These are phyloP conservation scores for Candida anutae DNA, from an alignment of 1,139 yeast species.

Conservation along the genomic window DNA sequence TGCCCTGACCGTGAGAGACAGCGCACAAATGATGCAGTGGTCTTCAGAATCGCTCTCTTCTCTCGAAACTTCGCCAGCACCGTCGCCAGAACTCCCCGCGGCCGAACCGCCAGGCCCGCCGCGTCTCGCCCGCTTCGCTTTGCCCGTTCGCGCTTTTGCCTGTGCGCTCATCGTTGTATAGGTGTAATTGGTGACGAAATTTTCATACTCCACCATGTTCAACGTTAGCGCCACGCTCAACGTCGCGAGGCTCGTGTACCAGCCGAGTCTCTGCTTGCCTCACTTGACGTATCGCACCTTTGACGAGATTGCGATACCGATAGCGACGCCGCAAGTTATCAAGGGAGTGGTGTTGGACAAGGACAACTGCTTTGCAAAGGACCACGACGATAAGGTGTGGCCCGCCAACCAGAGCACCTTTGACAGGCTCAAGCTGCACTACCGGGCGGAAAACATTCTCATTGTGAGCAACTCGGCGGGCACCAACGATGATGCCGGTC, in stretches of 20 bases:
- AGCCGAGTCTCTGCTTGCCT: conserved; percentile 68
- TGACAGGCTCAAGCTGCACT: conserved; percentile 43
- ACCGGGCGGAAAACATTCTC: conserved; percentile 60
- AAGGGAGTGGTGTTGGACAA: conserved; percentile 86
- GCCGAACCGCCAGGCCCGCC: not conserved
- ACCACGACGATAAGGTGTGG: conserved; percentile 76
- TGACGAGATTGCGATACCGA: conserved; percentile 49
- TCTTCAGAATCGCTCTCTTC: conserved; percentile 18
- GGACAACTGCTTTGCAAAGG: conserved; percentile 90
- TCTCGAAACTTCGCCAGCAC: too few species aligned
- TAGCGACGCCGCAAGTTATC: conserved; percentile 33
- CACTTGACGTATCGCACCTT: conserved; percentile 57
- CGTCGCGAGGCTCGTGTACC: conserved; percentile 49
- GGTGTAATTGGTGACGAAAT: too few species aligned
- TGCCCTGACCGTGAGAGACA: conserved; percentile 53
- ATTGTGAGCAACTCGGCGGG: conserved; percentile 95
- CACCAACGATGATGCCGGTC: conserved; percentile 60
- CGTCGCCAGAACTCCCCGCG: too few species aligned
- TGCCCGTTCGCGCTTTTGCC: conserved; percentile 1
- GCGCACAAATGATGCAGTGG: conserved; percentile 81
- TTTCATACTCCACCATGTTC: too few species aligned
- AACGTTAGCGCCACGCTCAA: conserved; percentile 73
- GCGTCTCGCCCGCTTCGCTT: conserved; percentile 1
- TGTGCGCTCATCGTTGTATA: too few species aligned
- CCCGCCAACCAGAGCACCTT: conserved; percentile 60